Evolutionary conservation across 1,139 yeast genomes (phyloP).

Genomic region (Candida sojae): DNA sequence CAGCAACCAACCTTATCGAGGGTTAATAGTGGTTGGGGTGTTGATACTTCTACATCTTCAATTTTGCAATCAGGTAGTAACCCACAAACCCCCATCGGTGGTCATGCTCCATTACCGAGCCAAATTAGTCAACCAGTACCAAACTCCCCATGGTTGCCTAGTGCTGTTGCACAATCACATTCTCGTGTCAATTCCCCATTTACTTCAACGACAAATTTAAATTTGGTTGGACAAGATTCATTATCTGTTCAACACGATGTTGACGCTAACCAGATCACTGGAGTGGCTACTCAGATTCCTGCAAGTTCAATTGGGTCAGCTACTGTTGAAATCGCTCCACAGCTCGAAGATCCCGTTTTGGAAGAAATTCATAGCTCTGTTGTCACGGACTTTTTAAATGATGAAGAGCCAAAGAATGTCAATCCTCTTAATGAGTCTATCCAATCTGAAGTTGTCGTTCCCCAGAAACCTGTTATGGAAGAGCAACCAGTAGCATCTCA

Average conservation of each 20-base stretch:
- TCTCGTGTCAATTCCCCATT: constrained; percentile 48
- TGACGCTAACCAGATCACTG: neutral
- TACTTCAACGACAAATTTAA: constrained; percentile 19
- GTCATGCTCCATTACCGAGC: constrained; percentile 21
- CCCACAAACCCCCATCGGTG: constrained; percentile 33
- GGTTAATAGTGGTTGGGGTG: constrained; percentile 44
- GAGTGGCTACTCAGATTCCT: neutral
- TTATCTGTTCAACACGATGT: constrained; percentile 1
- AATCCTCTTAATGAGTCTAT: neutral
- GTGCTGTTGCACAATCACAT: constrained; percentile 26
- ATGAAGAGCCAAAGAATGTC: constrained; percentile 20
- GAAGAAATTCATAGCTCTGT: constrained; percentile 40
- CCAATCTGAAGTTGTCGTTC: neutral
- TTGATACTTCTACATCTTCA: constrained; percentile 24
- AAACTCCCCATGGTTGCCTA: constrained; percentile 44
- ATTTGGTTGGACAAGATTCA: constrained; percentile 1
- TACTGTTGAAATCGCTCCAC: constrained; percentile 8
- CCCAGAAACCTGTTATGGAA: constrained; percentile 1
- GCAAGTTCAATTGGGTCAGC: neutral
- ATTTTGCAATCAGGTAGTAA: constrained; percentile 18
- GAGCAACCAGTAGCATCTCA: neutral
- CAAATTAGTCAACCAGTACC: constrained; percentile 34
- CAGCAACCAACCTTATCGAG: constrained; percentile 38
- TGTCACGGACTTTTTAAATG: constrained; percentile 37
- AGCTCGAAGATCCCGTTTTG: constrained; percentile 28